These are phyloP conservation scores for Fusarium decemcellulare DNA, from an alignment of 2,329 filamentous ascomycete genomes.

Conservation along the genomic window DNA sequence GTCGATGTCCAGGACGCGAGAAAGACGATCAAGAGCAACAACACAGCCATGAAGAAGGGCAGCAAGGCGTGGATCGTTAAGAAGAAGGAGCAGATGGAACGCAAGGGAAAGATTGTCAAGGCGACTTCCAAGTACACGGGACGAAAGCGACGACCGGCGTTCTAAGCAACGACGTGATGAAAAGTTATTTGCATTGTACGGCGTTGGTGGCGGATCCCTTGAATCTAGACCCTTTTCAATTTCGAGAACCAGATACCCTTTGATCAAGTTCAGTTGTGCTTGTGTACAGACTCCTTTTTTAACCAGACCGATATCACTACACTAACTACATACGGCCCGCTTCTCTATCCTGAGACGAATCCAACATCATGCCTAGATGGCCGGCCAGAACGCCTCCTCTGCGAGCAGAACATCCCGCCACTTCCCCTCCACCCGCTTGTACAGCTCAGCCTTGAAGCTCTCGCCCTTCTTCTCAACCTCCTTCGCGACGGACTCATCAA, in stretches of 20 bases:
- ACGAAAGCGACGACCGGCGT: slow-evolving; percentile 84
- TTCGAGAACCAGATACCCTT: slow-evolving; percentile 41
- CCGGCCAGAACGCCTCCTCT: slow-evolving; percentile 73
- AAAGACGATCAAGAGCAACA: slow-evolving; percentile 63
- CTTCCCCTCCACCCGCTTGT: slow-evolving; percentile 58
- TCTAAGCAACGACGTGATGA: slow-evolving; percentile 62
- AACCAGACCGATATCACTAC: background rate
- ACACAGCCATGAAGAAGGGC: slow-evolving; percentile 79
- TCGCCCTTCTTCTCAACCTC: slow-evolving; percentile 54
- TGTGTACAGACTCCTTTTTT: too few relatives aligned
- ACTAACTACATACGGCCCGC: too few relatives aligned
- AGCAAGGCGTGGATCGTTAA: slow-evolving; percentile 87
- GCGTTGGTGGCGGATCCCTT: slow-evolving; percentile 45
- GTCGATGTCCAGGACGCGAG: slow-evolving; percentile 85
- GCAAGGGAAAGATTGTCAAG: slow-evolving; percentile 96
- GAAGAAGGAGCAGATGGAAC: slow-evolving; percentile 94
- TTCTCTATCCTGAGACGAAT: background rate
- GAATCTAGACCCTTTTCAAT: slow-evolving; percentile 39
- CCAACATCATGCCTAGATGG: slow-evolving; percentile 11
- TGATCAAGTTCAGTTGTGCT: slow-evolving; percentile 3
- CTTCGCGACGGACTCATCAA: slow-evolving; percentile 66
- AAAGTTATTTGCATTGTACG: slow-evolving; percentile 47
- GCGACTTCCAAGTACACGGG: slow-evolving; percentile 93
- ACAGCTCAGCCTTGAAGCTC: slow-evolving; percentile 47
- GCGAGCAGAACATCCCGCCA: slow-evolving; percentile 68